Percentiles rank a stretch among this genome's conserved stretches.
phyloP scores from a whole-genome alignment of 2,329 filamentous ascomycete genomes.

The Xylariomycetidae sp. region DNA sequence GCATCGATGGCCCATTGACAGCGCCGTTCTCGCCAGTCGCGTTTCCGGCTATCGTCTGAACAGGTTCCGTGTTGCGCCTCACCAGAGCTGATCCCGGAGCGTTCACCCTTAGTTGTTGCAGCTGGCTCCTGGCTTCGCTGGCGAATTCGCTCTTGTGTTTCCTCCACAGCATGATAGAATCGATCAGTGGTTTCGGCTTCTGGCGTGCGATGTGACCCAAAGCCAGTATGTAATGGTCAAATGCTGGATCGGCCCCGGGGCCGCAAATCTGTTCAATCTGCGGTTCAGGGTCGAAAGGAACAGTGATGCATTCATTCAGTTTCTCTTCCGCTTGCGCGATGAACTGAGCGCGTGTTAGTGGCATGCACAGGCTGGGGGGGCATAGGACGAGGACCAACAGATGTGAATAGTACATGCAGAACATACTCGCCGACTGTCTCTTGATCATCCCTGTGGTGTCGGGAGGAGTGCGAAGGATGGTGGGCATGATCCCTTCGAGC shows the following conservation, averaged over 20 bases:
- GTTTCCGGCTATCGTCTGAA: slow-evolving; percentile 39
- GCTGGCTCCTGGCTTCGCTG: slow-evolving; percentile 57
- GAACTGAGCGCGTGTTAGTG: slow-evolving; percentile 54
- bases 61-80: slow-evolving; percentile 71
- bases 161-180: slow-evolving; percentile 97
- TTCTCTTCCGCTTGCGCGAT: slow-evolving; percentile 96
- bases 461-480: slow-evolving; percentile 72
- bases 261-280: slow-evolving; percentile 88
- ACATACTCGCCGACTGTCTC: slow-evolving; percentile 98
- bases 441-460: slow-evolving; percentile 66
- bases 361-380: neutral
- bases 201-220: slow-evolving; percentile 91
- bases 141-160: slow-evolving; percentile 93
- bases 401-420: slow-evolving; percentile 91
- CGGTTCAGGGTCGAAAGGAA: slow-evolving; percentile 74
- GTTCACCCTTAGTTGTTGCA: slow-evolving; percentile 47
- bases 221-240: slow-evolving; percentile 91
- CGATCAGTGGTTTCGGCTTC: slow-evolving; percentile 91
- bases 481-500: slow-evolving; percentile 67
- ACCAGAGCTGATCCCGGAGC: slow-evolving; percentile 45
- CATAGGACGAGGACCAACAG: slow-evolving; percentile 46
- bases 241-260: slow-evolving; percentile 77
- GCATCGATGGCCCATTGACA: slow-evolving; percentile 32
- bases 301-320: slow-evolving; percentile 80
- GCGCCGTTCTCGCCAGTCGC: slow-evolving; percentile 24